Percentiles rank a stretch among this genome's conserved stretches.
Conservation (phyloP, 805 yeast genomes). For the Zygosaccharomyces bailii region DNA sequence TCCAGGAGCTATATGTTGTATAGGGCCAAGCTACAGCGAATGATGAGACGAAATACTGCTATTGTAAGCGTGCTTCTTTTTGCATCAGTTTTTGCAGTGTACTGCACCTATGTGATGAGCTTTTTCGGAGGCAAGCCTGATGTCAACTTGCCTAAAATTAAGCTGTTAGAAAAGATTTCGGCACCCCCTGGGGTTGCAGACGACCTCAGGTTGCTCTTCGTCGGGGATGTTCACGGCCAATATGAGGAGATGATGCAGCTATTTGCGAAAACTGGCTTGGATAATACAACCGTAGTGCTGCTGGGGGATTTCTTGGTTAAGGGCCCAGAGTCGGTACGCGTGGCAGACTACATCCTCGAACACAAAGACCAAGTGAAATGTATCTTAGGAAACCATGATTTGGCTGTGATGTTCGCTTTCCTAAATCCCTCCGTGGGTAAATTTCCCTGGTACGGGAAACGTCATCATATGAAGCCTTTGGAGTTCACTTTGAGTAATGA, state of each 20-base stretch:
- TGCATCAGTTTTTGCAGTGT: constrained; percentile 2
- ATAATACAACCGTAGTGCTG: constrained; percentile 48
- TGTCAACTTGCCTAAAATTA: constrained; percentile 10
- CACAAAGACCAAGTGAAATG: constrained; percentile 53
- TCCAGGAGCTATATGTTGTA: too few species aligned
- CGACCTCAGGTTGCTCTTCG: constrained; percentile 50
- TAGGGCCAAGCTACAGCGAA: not conserved
- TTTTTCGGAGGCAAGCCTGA: not conserved
- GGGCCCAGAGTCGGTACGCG: constrained; percentile 72
- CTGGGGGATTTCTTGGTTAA: constrained; percentile 85
- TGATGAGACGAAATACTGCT: not conserved
- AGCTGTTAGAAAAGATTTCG: constrained; percentile 8
- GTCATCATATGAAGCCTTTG: constrained; percentile 25
- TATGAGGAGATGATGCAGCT: constrained; percentile 52
- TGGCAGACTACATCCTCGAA: constrained; percentile 61
- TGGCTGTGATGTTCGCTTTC: constrained; percentile 55
- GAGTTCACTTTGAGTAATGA: constrained; percentile 17
- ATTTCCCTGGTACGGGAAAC: constrained; percentile 34
- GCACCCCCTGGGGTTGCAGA: constrained; percentile 3
- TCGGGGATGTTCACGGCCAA: constrained; percentile 91
- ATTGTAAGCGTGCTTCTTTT: not conserved
- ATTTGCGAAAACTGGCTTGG: constrained; percentile 48
- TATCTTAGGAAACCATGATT: constrained; percentile 87
- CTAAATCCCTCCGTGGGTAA: constrained; percentile 40
- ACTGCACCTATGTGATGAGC: constrained; percentile 5